Base-by-base conservation (phyloP, 345 rosid species). In the Citrus maxima region DNA sequence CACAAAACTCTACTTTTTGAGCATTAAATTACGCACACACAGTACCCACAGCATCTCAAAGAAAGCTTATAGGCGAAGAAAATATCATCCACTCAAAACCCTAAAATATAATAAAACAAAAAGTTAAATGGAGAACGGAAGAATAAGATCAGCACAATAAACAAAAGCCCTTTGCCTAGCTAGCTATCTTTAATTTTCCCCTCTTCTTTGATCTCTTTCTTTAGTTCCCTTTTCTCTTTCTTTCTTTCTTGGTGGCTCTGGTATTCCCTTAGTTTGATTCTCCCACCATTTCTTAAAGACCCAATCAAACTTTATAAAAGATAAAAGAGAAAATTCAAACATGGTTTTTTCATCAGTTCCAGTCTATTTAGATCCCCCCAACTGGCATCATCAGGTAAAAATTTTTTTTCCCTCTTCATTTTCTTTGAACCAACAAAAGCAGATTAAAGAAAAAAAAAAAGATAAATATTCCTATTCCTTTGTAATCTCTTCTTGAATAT, bases 351-450 rank as follows among this genome's bases (percentile, higher is more conserved):
- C 97, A 69, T 89, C 97, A 19, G 84, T 82, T 87, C 88, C 90
- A 78, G 77, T 87, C 88, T 89, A 87, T 83, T 83, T 87, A 80
- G 90, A 89, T 86, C 86, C 92, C 75, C 87, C 85, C 84, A 87
- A 90, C 78, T 91, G 97, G 95, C 88, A 91, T 49, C 97, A 89
- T 49, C 97, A 88, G 93, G 95, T 90, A 81, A 69, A 34, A 69
- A 56, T n/a, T 70, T 77, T n/a, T 18, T 54, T 54, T 54, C 7
- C 76, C 80, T 72, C 81, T 80, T 83, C 77, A 77, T 83, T 82
- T 82, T 28, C 67, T 22, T 79, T 73, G 54, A 70, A 46, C 55
- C 67, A 79, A 75, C 76, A 70, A 65, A 51, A 68, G 65, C 62
- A 73, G 22, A 46, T 24, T 64, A 54, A 66, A 28, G 74, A 46